Evolutionary conservation across 805 yeast species (phyloP).

Genomic region (Kregervanrija pseudodelftensis): DNA sequence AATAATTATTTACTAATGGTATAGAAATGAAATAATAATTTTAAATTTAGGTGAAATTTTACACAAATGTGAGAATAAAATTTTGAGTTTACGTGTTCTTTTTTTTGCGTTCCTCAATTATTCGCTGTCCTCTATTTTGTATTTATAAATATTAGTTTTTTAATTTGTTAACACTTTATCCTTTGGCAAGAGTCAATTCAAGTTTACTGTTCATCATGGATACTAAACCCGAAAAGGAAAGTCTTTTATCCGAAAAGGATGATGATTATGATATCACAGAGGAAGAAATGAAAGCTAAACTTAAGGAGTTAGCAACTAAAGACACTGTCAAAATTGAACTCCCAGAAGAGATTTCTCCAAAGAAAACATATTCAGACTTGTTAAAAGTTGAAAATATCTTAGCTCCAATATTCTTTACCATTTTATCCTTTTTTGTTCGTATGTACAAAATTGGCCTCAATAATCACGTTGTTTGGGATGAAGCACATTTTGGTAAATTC

Average conservation of each 20-base stretch:
- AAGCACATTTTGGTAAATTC: constrained; percentile 90
- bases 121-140: too few relatives aligned
- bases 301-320: constrained; percentile 22
- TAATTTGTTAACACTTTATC: too few relatives aligned
- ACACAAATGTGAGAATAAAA: too few relatives aligned
- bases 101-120: too few relatives aligned
- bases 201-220: too few relatives aligned
- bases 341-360: constrained; percentile 12
- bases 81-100: too few relatives aligned
- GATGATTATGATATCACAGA: constrained; percentile 17
- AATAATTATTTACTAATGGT: too few relatives aligned
- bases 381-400: constrained; percentile 26
- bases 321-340: constrained; percentile 3
- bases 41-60: too few relatives aligned
- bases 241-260: not conserved
- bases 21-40: too few relatives aligned
- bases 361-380: constrained; percentile 8
- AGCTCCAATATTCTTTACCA: constrained; percentile 61
- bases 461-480: constrained; percentile 88
- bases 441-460: constrained; percentile 69
- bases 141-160: too few relatives aligned
- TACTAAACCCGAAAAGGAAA: constrained; percentile 6
- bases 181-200: too few relatives aligned
- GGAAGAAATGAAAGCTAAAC: constrained; percentile 25
- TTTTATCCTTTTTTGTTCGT: constrained; percentile 64